These are phyloP conservation scores for Linum trigynum DNA, from an alignment of 345 rosid genomes.

Conservation along the genomic window DNA sequence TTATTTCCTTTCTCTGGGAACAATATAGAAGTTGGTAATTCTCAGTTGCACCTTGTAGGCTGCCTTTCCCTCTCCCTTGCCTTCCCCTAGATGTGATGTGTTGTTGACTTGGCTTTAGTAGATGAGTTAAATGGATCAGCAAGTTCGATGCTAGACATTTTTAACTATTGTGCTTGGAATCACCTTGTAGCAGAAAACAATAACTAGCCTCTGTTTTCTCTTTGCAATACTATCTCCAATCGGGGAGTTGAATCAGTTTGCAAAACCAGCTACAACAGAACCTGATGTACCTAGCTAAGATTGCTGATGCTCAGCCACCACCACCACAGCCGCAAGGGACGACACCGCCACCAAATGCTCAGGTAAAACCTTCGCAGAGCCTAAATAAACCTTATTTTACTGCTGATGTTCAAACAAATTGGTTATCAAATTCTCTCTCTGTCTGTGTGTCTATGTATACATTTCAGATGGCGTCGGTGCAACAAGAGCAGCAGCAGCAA, in stretches of 20 bases:
- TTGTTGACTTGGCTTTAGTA: no score
- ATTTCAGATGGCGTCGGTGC: constrained; percentile 12
- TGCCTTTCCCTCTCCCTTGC: no score
- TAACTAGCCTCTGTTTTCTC: background rate
- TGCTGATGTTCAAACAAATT: no score
- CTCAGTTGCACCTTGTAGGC: no score
- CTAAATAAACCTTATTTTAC: no score
- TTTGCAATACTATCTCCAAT: background rate
- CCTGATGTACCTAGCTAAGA: constrained; percentile 28
- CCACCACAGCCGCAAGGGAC: constrained; percentile 16
- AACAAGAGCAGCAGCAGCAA: constrained; percentile 19
- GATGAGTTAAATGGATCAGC: no score
- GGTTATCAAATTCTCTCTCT: no score
- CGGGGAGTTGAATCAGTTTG: constrained; percentile 16
- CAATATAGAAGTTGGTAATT: no score
- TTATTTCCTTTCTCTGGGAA: no score
- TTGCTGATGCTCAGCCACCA: constrained; percentile 34
- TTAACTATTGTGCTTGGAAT: no score
- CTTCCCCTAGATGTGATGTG: no score
- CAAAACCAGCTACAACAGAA: constrained; percentile 35
- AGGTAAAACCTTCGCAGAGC: constrained; percentile 8
- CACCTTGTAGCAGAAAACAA: background rate
- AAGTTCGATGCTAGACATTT: no score
- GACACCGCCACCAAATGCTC: constrained; percentile 11
- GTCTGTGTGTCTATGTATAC: constrained; percentile 5